Evolutionary conservation across 2,329 filamentous ascomycete species (phyloP).

Genomic region (Aschersonia sp.): DNA sequence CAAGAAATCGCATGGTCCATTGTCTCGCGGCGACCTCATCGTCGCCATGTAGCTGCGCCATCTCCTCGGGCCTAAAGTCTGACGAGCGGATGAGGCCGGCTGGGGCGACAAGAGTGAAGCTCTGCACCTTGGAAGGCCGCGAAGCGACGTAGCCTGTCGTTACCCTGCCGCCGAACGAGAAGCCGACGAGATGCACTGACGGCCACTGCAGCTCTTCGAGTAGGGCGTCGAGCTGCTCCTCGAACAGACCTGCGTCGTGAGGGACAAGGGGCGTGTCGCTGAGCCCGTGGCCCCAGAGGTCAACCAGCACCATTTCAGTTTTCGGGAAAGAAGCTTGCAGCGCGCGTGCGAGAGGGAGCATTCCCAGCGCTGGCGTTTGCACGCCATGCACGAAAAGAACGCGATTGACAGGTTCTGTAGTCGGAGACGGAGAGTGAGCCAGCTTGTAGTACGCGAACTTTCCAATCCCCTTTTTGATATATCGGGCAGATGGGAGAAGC

Average conservation of each 20-base stretch:
- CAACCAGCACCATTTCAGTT: slow-evolving; percentile 26
- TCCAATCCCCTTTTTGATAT: slow-evolving; percentile 15
- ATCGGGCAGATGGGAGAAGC: slow-evolving; percentile 22
- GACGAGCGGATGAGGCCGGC: slow-evolving; percentile 23
- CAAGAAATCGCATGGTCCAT: slow-evolving; percentile 24
- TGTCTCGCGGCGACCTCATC: slow-evolving; percentile 5
- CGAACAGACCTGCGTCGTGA: slow-evolving; percentile 27
- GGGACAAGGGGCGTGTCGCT: slow-evolving; percentile 28
- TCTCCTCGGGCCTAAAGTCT: slow-evolving; percentile 13
- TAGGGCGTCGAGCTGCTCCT: slow-evolving; percentile 22
- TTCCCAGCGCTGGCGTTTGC: slow-evolving; percentile 32
- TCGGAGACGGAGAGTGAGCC: slow-evolving; percentile 1
- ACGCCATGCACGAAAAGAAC: slow-evolving; percentile 35
- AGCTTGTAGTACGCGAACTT: slow-evolving; percentile 25
- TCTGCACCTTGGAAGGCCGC: slow-evolving; percentile 14
- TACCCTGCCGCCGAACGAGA: slow-evolving; percentile 30
- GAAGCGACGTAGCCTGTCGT: slow-evolving; percentile 21
- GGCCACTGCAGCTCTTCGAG: slow-evolving; percentile 26
- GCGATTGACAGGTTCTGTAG: slow-evolving; percentile 5
- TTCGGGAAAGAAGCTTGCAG: slow-evolving; percentile 20
- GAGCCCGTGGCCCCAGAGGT: slow-evolving; percentile 40
- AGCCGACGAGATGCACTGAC: slow-evolving; percentile 29
- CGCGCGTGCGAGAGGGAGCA: slow-evolving; percentile 23
- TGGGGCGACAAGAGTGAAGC: slow-evolving; percentile 28
- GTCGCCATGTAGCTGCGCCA: slow-evolving; percentile 6